A percentile compares a stretch with the other conserved stretches of the same genome.
phyloP scores from a whole-genome alignment of 116 monocot species.

The Phalaenopsis hybrid region DNA sequence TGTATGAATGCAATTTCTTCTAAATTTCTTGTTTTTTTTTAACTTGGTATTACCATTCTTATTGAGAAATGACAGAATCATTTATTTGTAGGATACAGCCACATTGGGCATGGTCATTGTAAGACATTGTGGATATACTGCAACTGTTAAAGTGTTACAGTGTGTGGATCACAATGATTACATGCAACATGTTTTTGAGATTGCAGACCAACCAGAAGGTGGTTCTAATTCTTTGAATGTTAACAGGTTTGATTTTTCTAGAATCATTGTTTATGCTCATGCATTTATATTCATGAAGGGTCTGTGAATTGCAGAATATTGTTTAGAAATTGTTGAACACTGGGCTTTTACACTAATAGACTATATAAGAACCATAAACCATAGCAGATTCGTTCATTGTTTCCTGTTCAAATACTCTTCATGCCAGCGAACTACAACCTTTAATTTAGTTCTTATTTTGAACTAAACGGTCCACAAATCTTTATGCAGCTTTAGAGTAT shows the following conservation, averaged over 20 bases:
- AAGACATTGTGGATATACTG: constrained; percentile 67
- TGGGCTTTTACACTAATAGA: not conserved
- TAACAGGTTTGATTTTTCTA: constrained; percentile 40
- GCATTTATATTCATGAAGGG: not conserved
- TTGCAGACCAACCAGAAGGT: constrained; percentile 60
- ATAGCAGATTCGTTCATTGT: not conserved
- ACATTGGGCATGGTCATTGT: constrained; percentile 51
- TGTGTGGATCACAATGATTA: constrained; percentile 6
- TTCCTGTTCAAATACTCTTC: not conserved
- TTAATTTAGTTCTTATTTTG: not conserved
- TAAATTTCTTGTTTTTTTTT: not conserved
- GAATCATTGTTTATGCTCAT: not conserved
- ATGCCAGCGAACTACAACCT: not conserved
- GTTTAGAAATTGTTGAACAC: not conserved
- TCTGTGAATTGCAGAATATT: not conserved
- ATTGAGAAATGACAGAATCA: constrained; percentile 3
- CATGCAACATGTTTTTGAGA: constrained; percentile 17
- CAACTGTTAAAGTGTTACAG: constrained; percentile 40
- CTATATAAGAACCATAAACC: not conserved
- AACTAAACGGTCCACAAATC: not conserved
- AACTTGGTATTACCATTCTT: not conserved
- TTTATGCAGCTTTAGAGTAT: constrained; percentile 49
- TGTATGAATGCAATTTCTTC: constrained; percentile 35
- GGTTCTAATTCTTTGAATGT: constrained; percentile 59
- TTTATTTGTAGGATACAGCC: constrained; percentile 39